phyloP scores from a whole-genome alignment of 2,329 filamentous ascomycete species.

The Akanthomyces uredinophilus region DNA sequence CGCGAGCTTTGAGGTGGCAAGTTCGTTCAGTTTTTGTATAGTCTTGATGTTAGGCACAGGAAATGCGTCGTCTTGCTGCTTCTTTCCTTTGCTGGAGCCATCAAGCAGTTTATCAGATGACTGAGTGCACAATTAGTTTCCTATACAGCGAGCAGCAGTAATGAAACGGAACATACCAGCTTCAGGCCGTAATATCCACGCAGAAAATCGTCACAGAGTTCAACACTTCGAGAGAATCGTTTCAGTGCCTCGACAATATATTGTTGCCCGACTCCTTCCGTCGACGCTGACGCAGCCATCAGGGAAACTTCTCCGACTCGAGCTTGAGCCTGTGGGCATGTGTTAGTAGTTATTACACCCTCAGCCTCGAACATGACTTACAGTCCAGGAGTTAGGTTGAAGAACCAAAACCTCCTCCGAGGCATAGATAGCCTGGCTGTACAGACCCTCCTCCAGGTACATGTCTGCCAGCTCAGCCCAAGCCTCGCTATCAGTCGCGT shows the following conservation, averaged over 20 bases:
- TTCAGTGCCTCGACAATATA: constrained; percentile 69
- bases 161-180: constrained; percentile 44
- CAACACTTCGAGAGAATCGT: constrained; percentile 83
- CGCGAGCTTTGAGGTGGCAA: constrained; percentile 67
- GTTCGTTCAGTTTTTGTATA: constrained; percentile 63
- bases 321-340: constrained; percentile 66
- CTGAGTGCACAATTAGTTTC: constrained; percentile 26
- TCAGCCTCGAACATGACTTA: constrained; percentile 40
- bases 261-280: constrained; percentile 39
- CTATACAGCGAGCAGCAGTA: constrained; percentile 9
- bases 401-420: constrained; percentile 86
- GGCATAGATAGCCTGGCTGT: constrained; percentile 78
- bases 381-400: constrained; percentile 92
- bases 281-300: constrained; percentile 53
- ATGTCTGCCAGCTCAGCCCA: constrained; percentile 90
- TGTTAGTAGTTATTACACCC: not conserved
- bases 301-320: constrained; percentile 78
- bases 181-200: constrained; percentile 91
- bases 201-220: constrained; percentile 89
- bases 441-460: constrained; percentile 74
- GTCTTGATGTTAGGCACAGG: constrained; percentile 52
- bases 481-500: constrained; percentile 84
- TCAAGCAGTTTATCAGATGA: constrained; percentile 46
- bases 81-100: constrained; percentile 38
- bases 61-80: constrained; percentile 46